phyloP scores from a whole-genome alignment of 1,284 basidiomycete species.

The Termitomyces sp. region DNA sequence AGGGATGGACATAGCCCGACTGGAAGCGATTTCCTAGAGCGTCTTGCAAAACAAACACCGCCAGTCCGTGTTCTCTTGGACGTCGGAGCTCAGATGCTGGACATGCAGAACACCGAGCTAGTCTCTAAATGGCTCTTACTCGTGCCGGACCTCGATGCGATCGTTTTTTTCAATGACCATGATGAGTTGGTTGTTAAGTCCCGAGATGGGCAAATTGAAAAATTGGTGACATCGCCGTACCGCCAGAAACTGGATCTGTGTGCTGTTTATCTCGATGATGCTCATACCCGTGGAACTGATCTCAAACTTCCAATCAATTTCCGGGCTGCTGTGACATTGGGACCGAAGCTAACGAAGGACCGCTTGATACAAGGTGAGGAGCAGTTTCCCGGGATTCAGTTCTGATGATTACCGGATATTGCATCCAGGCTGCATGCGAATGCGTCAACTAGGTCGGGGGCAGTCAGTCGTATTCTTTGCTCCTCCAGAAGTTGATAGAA shows the following conservation, averaged over 20 bases:
- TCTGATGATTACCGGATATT: neutral
- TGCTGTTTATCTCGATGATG: conserved; percentile 52
- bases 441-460: conserved; percentile 45
- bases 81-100: conserved; percentile 54
- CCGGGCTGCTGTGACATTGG: conserved; percentile 48
- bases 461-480: conserved; percentile 49
- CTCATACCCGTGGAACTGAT: conserved; percentile 54
- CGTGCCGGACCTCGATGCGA: conserved; percentile 29
- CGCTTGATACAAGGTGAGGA: conserved; percentile 44
- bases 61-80: conserved; percentile 45
- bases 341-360: conserved; percentile 51
- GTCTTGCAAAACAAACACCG: conserved; percentile 27
- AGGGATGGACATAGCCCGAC: conserved; percentile 22
- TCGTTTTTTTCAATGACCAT: conserved; percentile 41
- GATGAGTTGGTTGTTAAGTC: conserved; percentile 40
- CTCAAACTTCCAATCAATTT: conserved; percentile 40
- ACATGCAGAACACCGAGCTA: conserved; percentile 38
- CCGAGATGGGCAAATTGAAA: conserved; percentile 33
- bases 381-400: neutral
- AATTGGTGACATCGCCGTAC: conserved; percentile 39
- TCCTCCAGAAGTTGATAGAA: conserved; percentile 39
- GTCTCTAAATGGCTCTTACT: conserved; percentile 36
- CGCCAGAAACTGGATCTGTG: conserved; percentile 37
- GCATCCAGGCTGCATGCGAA: conserved; percentile 39
- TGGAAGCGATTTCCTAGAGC: conserved; percentile 28